Evolutionary conservation across 169 alveolate genomes (phyloP).

Genomic region (Haemoproteus tartakovskyi): DNA sequence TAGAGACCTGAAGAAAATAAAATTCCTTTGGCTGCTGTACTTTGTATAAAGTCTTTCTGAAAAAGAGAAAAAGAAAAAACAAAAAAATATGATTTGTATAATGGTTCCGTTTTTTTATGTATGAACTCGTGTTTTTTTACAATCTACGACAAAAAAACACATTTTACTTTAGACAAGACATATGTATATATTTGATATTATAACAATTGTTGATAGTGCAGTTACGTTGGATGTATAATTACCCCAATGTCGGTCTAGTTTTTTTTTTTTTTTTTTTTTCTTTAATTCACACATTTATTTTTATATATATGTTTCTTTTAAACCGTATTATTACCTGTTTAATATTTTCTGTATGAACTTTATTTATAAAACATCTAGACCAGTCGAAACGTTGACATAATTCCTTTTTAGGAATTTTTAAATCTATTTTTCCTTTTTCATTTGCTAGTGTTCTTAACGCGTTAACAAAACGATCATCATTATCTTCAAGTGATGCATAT

Average conservation of each 20-base stretch:
- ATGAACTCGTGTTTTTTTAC: too few relatives aligned
- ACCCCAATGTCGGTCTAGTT: too few relatives aligned
- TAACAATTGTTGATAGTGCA: too few relatives aligned
- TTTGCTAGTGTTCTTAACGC: conserved; percentile 6
- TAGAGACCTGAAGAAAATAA: conserved; percentile 36
- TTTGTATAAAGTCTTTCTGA: conserved; percentile 34
- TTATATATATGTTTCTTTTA: neutral
- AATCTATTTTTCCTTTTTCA: conserved; percentile 14
- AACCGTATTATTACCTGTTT: conserved; percentile 12
- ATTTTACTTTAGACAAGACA: too few relatives aligned
- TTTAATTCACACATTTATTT: neutral
- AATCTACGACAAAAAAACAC: too few relatives aligned
- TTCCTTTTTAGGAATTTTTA: conserved; percentile 55
- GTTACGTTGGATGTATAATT: too few relatives aligned
- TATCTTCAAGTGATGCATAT: conserved; percentile 24
- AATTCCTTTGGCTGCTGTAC: conserved; percentile 57
- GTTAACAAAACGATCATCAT: conserved; percentile 14
- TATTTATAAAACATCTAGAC: conserved; percentile 29
- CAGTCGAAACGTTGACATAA: conserved; percentile 63
- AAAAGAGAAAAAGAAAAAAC: neutral
- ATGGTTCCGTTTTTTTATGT: too few relatives aligned
- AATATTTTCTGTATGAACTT: conserved; percentile 13
- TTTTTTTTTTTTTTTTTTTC: conserved; percentile 2
- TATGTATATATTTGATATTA: too few relatives aligned
- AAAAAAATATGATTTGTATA: too few relatives aligned